A percentile compares a stretch with the other conserved stretches of the same genome.
These are phyloP conservation scores for Flaveria linearis DNA, from an alignment of 129 eudicot genomes.

Conservation along the genomic window DNA sequence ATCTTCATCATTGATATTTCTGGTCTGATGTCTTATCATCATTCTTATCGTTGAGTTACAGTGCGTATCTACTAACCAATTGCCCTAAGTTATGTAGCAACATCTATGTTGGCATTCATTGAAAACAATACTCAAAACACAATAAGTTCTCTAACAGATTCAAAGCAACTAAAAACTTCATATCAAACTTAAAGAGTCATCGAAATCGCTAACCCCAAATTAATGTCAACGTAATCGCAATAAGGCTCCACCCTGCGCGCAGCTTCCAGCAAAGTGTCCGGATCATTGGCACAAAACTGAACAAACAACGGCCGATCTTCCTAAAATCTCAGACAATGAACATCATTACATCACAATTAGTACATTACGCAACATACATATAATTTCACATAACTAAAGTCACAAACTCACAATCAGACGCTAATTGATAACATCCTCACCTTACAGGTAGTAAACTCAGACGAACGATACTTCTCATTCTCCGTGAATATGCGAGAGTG, in stretches of 20 bases:
- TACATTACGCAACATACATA: not conserved
- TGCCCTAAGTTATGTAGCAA: constrained; percentile 2
- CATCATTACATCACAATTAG: not conserved
- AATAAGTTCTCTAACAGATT: not conserved
- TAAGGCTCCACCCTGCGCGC: constrained; percentile 69
- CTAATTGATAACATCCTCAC: constrained; percentile 31
- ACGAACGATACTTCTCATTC: constrained; percentile 69
- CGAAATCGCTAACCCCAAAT: constrained; percentile 58
- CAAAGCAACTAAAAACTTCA: not conserved
- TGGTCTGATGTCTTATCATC: not conserved
- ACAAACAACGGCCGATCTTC: constrained; percentile 95
- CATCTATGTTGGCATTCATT: not conserved
- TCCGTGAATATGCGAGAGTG: constrained; percentile 76
- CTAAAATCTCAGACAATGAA: constrained; percentile 42
- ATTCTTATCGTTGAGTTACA: not conserved
- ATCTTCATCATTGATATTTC: not conserved
- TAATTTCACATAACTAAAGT: not conserved
- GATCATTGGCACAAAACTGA: constrained; percentile 97
- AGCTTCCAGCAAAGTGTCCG: constrained; percentile 85
- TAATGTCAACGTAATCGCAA: constrained; percentile 95
- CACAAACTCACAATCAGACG: not conserved
- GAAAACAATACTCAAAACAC: not conserved
- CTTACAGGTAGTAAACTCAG: constrained; percentile 88
- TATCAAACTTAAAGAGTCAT: too few relatives aligned
- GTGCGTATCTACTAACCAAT: not conserved